Base-by-base conservation (phyloP, 208 protist genomes). In the Tritrichomonas foetus region DNA sequence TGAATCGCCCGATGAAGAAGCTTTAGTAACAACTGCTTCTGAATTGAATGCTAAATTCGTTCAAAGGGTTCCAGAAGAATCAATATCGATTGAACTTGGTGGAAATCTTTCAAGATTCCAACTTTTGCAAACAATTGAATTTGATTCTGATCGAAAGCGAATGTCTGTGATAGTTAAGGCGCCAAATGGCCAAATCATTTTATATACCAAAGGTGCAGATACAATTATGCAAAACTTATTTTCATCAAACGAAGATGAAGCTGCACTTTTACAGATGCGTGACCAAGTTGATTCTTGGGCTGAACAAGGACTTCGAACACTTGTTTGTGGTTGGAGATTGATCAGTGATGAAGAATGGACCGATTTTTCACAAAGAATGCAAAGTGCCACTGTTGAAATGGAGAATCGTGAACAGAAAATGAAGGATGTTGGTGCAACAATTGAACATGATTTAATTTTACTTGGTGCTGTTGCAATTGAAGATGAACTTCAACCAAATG, bases 201-300 rank as follows among this genome's bases (percentile, higher is more conserved):
- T 99, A 72, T 98, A 97, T 94, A 98, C 98, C 96, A 99, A 99
- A 94, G 99, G 99, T 13, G 98, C 98, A 0, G 98, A 99, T 94
- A 95, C 95, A 41, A 93, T 94, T 11, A 94, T 95, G 57, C 64
- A 69, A 27, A n/a, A 36, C 25, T 33, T 95, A 14, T 39, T 92
- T 13, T 22, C 9, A 0, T 16, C 11, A 61, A 80, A 94, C 30
- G 55, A 92, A 53, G 80, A 61, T 57, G n/a, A 94, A 50, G 25
- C 2, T 27, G 50, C 44, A 27, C 41, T 94, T 44, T n/a, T 72
- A 39, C 14, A 94, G n/a, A 94, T 66, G 9, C 53, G 93, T n/a
- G 89, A 74, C 11, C 94, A 94, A 61, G 64, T 94, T 49, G 57
- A 74, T 20, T 33, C 64, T 20, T 94, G 93, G 11, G 94, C 94